phyloP scores from a whole-genome alignment of 176 grass and related monocot genomes.

The Bolboschoenus planiculmis region DNA sequence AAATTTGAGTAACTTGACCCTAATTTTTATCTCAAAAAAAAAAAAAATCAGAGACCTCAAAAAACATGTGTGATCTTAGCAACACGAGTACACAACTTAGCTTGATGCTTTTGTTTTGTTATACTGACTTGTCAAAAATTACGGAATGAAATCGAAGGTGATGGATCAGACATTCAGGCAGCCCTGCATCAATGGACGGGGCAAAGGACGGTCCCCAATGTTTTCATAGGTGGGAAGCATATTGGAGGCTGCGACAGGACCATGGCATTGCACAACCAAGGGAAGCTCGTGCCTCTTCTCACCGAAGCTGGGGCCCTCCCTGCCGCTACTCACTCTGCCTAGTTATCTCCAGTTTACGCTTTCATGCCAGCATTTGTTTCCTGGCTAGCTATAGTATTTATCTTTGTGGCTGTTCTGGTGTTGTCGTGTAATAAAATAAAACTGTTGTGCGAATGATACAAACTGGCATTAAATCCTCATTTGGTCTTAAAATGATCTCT shows the following conservation, averaged over 20 bases:
- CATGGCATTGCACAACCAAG: conserved; percentile 35
- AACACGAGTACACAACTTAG: not conserved
- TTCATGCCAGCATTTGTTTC: not conserved
- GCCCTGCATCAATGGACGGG: conserved; percentile 74
- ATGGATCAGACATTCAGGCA: conserved; percentile 57
- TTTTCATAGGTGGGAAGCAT: conserved; percentile 80
- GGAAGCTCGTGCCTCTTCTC: conserved; percentile 63
- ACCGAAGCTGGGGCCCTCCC: conserved; percentile 59
- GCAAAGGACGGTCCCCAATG: conserved; percentile 70
- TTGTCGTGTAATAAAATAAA: not conserved
- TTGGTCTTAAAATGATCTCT: not conserved
- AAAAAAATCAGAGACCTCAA: too few relatives aligned
- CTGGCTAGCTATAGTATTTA: not conserved
- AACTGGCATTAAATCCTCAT: not conserved
- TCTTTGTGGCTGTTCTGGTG: not conserved
- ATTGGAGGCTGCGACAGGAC: conserved; percentile 69
- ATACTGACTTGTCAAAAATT: not conserved
- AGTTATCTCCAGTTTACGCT: not conserved
- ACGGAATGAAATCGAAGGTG: conserved; percentile 35
- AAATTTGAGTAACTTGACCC: too few relatives aligned
- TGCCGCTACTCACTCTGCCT: conserved; percentile 18
- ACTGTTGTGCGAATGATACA: not conserved
- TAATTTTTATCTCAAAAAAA: too few relatives aligned
- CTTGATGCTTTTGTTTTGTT: not conserved
- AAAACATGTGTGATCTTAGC: not conserved